These are phyloP conservation scores for Syzygium jambos DNA, from an alignment of 345 rosid species.

Conservation along the genomic window DNA sequence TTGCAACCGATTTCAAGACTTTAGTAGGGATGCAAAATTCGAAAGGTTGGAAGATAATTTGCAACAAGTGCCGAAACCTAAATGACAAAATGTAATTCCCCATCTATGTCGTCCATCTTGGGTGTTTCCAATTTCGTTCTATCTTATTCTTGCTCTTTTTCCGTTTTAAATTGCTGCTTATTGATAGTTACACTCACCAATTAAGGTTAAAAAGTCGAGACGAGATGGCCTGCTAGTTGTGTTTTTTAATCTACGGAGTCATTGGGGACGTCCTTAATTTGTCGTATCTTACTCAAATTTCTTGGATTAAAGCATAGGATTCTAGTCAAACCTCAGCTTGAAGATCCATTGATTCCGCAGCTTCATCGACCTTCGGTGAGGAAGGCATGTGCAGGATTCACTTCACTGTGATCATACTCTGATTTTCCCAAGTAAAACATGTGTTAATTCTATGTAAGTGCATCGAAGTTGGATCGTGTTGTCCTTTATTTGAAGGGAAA, in stretches of 20 bases:
- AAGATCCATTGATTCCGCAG: neutral
- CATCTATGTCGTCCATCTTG: neutral
- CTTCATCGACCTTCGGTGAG: neutral
- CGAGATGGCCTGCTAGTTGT: neutral
- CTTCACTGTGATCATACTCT: neutral
- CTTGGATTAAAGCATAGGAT: neutral
- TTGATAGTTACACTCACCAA: neutral
- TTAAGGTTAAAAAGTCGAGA: neutral
- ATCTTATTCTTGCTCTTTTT: neutral
- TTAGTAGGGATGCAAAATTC: neutral
- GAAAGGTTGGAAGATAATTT: neutral
- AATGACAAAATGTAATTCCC: neutral
- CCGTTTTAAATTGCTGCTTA: neutral
- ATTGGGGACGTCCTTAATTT: neutral
- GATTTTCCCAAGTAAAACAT: neutral
- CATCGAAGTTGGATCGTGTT: neutral
- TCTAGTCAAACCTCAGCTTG: neutral
- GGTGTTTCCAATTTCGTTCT: neutral
- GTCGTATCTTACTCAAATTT: neutral
- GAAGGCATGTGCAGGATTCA: neutral
- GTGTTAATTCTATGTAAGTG: neutral
- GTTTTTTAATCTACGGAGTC: neutral
- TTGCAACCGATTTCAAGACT: neutral
- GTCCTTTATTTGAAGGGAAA: neutral
- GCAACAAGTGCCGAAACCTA: neutral